Evolutionary conservation across 2,329 filamentous ascomycete genomes (phyloP).

Genomic region (Neocatenulostroma microsporum): DNA sequence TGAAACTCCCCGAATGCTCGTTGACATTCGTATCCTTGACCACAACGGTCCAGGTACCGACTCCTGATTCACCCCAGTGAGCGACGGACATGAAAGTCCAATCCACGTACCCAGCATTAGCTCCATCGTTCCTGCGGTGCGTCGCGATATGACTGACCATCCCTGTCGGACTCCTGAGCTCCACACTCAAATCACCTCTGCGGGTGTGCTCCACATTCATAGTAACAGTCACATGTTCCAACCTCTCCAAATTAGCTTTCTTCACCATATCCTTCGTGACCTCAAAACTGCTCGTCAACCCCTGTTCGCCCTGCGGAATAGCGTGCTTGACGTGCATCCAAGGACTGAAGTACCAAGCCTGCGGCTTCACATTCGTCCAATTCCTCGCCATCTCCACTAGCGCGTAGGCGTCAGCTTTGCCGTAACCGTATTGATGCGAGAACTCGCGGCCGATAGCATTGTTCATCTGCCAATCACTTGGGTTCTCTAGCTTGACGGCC

Average conservation of each 20-base stretch:
- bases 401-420: constrained; percentile 82
- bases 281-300: constrained; percentile 70
- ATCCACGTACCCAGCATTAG: constrained; percentile 66
- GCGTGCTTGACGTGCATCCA: constrained; percentile 83
- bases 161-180: constrained; percentile 75
- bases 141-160: constrained; percentile 78
- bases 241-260: constrained; percentile 69
- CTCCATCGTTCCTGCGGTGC: constrained; percentile 61
- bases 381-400: constrained; percentile 78
- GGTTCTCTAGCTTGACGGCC: constrained; percentile 68
- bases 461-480: constrained; percentile 67
- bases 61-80: constrained; percentile 86
- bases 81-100: constrained; percentile 99
- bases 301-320: constrained; percentile 78
- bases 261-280: constrained; percentile 75
- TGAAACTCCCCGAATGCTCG: constrained; percentile 65
- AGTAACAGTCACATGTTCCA: constrained; percentile 94
- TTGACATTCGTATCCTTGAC: constrained; percentile 80
- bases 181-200: constrained; percentile 86
- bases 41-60: constrained; percentile 85
- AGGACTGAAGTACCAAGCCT: constrained; percentile 88
- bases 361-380: constrained; percentile 85
- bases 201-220: constrained; percentile 90
- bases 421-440: constrained; percentile 92
- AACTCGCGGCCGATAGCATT: constrained; percentile 76